Conservation (phyloP, 768 basidiomycete genomes). For the Mycena maculata region DNA sequence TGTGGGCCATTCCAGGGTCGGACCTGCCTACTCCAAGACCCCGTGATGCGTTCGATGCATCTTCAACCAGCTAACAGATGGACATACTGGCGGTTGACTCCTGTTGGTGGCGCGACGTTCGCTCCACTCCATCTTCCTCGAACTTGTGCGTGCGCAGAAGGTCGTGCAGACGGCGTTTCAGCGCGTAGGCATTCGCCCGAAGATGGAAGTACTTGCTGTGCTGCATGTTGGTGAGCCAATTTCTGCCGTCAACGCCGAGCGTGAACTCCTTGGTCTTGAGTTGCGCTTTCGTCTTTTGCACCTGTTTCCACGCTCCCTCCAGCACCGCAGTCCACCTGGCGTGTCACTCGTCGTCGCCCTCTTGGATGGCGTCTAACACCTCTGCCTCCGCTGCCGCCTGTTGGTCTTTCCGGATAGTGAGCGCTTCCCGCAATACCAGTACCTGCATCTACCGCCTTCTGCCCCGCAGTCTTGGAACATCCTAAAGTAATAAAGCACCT, state of each 20-base stretch:
- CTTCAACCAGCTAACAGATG: too few species aligned
- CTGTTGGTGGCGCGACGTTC: conserved; percentile 32
- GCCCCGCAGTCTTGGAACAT: not conserved
- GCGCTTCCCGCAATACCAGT: not conserved
- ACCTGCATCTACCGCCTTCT: conserved; percentile 1
- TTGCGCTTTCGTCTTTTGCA: not conserved
- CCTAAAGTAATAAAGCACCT: not conserved
- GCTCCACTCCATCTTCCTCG: conserved; percentile 40
- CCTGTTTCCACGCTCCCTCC: not conserved
- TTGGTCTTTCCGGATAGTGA: not conserved
- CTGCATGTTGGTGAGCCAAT: conserved; percentile 19
- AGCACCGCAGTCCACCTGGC: not conserved
- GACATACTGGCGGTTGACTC: too few species aligned
- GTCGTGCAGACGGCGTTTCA: conserved; percentile 40
- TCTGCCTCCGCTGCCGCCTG: not conserved
- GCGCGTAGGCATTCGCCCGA: conserved; percentile 38
- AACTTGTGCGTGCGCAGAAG: conserved; percentile 40
- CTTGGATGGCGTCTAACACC: not conserved
- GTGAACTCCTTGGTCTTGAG: conserved; percentile 19
- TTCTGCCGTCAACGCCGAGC: conserved; percentile 3
- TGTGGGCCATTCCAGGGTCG: too few species aligned
- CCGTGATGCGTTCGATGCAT: too few species aligned
- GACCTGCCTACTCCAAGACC: too few species aligned
- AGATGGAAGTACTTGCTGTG: conserved; percentile 32
- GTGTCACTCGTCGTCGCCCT: not conserved